Conservation (phyloP, 1,139 yeast species). For the Casaregolazyma suthepensis region DNA sequence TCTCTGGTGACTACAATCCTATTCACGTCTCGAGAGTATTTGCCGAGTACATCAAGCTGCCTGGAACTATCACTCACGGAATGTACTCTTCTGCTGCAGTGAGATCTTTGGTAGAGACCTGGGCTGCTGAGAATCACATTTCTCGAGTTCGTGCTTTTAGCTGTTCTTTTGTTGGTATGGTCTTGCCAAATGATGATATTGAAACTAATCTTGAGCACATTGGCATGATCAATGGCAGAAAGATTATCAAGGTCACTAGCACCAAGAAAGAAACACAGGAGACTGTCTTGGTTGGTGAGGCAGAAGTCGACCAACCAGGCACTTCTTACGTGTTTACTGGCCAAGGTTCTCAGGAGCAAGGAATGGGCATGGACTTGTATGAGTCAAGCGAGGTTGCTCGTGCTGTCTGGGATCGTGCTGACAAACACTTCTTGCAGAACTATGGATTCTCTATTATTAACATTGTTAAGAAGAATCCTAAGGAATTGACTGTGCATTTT, state of each 20-base stretch:
- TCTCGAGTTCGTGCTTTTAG: slow-evolving; percentile 92
- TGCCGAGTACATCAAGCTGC: slow-evolving; percentile 86
- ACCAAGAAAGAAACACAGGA: slow-evolving; percentile 66
- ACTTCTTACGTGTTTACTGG: slow-evolving; percentile 98
- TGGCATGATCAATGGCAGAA: slow-evolving; percentile 99
- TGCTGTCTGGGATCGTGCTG: slow-evolving; percentile 98
- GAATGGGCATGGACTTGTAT: slow-evolving; percentile 99
- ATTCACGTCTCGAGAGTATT: slow-evolving; percentile 95
- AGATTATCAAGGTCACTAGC: slow-evolving; percentile 89
- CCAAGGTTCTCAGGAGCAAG: slow-evolving; percentile 99
- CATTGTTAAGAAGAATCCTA: slow-evolving; percentile 93
- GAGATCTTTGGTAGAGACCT: slow-evolving; percentile 90
- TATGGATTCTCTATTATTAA: slow-evolving; percentile 96
- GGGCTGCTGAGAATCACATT: slow-evolving; percentile 98
- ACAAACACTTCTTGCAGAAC: slow-evolving; percentile 80
- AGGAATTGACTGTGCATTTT: slow-evolving; percentile 88
- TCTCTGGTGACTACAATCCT: slow-evolving; percentile 97
- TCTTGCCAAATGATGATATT: slow-evolving; percentile 86
- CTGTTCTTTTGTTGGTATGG: slow-evolving; percentile 94
- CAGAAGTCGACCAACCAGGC: slow-evolving; percentile 96
- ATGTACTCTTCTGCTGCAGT: slow-evolving; percentile 97
- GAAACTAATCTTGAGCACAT: slow-evolving; percentile 87
- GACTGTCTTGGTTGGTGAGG: slow-evolving; percentile 84
- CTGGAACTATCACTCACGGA: slow-evolving; percentile 98
- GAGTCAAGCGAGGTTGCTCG: slow-evolving; percentile 86